These are phyloP conservation scores for Craterostigma plantagineum DNA, from an alignment of 257 asterid genomes.

Conservation along the genomic window DNA sequence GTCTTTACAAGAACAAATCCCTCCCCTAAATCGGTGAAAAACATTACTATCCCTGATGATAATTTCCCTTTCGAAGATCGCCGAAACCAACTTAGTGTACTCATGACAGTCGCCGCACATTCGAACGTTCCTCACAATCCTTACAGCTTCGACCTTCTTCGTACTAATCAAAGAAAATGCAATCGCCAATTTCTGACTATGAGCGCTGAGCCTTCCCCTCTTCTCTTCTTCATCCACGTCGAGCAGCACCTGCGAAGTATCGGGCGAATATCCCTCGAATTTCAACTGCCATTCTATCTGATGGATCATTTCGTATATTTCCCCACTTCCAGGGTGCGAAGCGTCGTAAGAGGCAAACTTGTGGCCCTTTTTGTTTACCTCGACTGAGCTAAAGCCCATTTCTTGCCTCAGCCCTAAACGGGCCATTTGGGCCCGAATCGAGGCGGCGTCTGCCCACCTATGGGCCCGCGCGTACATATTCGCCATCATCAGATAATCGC, in stretches of 20 bases:
- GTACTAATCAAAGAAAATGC: slow-evolving; percentile 53
- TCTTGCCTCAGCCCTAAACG: slow-evolving; percentile 19
- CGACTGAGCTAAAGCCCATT: slow-evolving; percentile 44
- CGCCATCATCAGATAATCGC: slow-evolving; percentile 45
- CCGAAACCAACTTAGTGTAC: slow-evolving; percentile 47
- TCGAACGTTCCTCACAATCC: slow-evolving; percentile 58
- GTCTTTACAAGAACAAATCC: slow-evolving; percentile 69
- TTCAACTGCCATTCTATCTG: slow-evolving; percentile 89
- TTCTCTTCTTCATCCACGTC: slow-evolving; percentile 77
- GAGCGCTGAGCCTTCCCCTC: slow-evolving; percentile 32
- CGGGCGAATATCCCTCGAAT: slow-evolving; percentile 66
- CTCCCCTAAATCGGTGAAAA: slow-evolving; percentile 69
- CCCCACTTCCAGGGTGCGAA: slow-evolving; percentile 21
- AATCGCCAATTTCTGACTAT: slow-evolving; percentile 69
- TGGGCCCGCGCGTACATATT: slow-evolving; percentile 44
- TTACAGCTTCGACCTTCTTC: slow-evolving; percentile 23
- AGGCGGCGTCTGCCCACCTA: slow-evolving; percentile 41
- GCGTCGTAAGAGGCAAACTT: slow-evolving; percentile 47
- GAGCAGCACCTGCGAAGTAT: slow-evolving; percentile 34
- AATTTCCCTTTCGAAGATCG: slow-evolving; percentile 45
- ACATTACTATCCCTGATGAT: slow-evolving; percentile 52
- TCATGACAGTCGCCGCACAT: slow-evolving; percentile 87
- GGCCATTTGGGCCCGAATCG: slow-evolving; percentile 24
- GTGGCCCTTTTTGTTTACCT: slow-evolving; percentile 29
- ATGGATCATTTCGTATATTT: slow-evolving; percentile 54